These are phyloP conservation scores for Sideroxylon spinosum DNA, from an alignment of 179 eudicot genomes.

Conservation along the genomic window DNA sequence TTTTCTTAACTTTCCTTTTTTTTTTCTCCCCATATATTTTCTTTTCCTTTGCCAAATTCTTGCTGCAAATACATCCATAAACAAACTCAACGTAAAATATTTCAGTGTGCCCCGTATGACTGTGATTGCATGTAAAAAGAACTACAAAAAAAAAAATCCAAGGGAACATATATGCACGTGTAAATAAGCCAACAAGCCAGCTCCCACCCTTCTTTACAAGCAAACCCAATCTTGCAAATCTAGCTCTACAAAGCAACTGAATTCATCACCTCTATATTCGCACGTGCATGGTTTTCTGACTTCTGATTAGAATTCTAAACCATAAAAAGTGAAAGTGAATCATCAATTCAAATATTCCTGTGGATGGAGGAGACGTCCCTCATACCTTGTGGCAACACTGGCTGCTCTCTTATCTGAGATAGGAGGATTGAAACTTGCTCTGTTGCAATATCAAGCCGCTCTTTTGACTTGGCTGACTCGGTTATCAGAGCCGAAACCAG, in stretches of 20 bases:
- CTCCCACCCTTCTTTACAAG: conserved; percentile 9
- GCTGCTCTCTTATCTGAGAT: conserved; percentile 67
- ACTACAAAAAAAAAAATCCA: conserved; percentile 18
- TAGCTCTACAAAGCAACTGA: background rate
- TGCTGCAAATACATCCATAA: no score
- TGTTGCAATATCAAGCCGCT: conserved; percentile 69
- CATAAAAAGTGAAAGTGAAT: background rate
- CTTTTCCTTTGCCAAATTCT: no score
- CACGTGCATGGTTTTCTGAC: background rate
- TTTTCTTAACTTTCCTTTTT: no score
- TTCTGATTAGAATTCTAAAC: conserved; percentile 1
- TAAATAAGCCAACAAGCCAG: conserved; percentile 13
- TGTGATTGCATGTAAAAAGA: conserved; percentile 7
- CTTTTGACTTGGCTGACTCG: conserved; percentile 77
- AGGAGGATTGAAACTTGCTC: conserved; percentile 74
- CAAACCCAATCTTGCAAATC: background rate
- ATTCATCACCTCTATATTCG: background rate
- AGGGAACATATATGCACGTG: background rate
- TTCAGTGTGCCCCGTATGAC: background rate
- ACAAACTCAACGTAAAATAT: conserved; percentile 7
- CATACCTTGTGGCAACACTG: conserved; percentile 43
- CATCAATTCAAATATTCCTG: conserved; percentile 24
- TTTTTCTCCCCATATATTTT: no score
- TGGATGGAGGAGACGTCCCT: conserved; percentile 37
- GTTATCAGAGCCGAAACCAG: conserved; percentile 68